Evolutionary conservation across 371 early-diverging fungal species (phyloP), one percentile per base, ranked within the genome.

Genomic region (Actinomortierella wolfii): DNA sequence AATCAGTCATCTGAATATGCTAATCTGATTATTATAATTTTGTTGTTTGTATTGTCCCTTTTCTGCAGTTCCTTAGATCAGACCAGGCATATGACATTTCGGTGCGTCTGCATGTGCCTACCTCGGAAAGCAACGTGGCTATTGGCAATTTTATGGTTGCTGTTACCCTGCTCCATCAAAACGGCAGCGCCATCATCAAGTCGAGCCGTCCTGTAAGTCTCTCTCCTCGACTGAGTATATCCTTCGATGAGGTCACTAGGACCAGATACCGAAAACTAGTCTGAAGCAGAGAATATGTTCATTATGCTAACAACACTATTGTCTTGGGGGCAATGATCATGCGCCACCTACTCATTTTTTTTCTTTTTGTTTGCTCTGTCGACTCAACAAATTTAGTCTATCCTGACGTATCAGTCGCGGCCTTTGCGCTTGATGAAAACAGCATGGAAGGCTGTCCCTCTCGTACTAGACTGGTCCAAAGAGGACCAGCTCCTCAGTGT

Each of bases 111-210:
- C 76, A 82, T 59, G 92, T 93, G 23, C 96, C 97, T 14, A 87
- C 87, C 43, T 93, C 95, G 3, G 86, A 89, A 29, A 69, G 78
- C 48, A 96, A 96, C 69, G 83, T 89, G 53, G 80, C 83, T 18
- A 68, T 94, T 48, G 95, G 93, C 43, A 92, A 92, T 78, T 94
- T 94, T 71, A 95, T 96, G 95, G 84, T 95, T n/a, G 57, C 76
- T 43, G 78, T 92, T 47, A 83, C 86, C 28, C 73, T 94, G 39
- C 76, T 77, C 43, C 79, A 84, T 45, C 54, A 74, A n/a, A 68
- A 79, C 34, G 88, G 86, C 49, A 64, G 68, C 28, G 68, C 76
- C 4, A 66, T 90, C 26, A 76, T 78, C 47, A 57, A 75, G 23
- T 79, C 90, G 18, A 83, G 82, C 54, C 83, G 95, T 48, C 90